Percentiles rank a stretch among this genome's conserved stretches.
These are phyloP conservation scores for Daldinia eschscholtzii DNA, from an alignment of 2,329 filamentous ascomycete species.

Conservation along the genomic window DNA sequence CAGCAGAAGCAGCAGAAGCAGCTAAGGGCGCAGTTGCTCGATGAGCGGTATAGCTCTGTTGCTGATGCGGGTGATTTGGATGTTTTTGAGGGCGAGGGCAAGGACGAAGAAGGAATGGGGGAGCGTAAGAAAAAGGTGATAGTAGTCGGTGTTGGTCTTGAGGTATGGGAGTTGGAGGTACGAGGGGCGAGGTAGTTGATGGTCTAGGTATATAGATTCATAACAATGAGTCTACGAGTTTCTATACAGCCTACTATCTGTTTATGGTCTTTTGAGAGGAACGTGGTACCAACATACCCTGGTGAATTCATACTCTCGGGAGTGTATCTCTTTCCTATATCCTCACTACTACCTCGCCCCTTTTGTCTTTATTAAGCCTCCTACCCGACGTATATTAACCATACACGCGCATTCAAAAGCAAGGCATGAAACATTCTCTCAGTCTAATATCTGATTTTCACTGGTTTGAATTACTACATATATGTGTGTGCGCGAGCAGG, in stretches of 20 bases:
- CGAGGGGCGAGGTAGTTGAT: background rate
- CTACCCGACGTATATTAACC: background rate
- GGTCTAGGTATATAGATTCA: conserved; percentile 2
- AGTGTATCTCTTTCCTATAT: too few species aligned
- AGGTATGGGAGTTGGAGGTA: conserved; percentile 44
- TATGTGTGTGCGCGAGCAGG: conserved; percentile 30
- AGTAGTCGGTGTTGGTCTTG: conserved; percentile 48
- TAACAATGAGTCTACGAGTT: background rate
- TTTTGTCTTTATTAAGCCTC: background rate
- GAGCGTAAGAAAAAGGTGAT: conserved; percentile 31
- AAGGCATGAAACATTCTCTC: background rate
- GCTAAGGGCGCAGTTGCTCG: conserved; percentile 57
- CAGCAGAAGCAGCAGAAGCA: conserved; percentile 21
- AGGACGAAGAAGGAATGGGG: conserved; percentile 24
- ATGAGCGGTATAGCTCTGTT: conserved; percentile 68
- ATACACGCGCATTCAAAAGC: background rate
- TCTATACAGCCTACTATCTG: background rate
- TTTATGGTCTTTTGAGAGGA: background rate
- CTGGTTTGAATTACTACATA: conserved; percentile 31
- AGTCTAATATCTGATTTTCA: conserved; percentile 10
- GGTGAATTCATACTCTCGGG: too few species aligned
- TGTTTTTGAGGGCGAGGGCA: conserved; percentile 48
- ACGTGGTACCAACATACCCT: too few species aligned
- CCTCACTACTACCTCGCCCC: too few species aligned
- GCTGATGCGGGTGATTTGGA: conserved; percentile 70